Evolutionary conservation across 202 grass and related monocot genomes (phyloP), one percentile per base, ranked within the genome.

Genomic region (Setaria viridis): DNA sequence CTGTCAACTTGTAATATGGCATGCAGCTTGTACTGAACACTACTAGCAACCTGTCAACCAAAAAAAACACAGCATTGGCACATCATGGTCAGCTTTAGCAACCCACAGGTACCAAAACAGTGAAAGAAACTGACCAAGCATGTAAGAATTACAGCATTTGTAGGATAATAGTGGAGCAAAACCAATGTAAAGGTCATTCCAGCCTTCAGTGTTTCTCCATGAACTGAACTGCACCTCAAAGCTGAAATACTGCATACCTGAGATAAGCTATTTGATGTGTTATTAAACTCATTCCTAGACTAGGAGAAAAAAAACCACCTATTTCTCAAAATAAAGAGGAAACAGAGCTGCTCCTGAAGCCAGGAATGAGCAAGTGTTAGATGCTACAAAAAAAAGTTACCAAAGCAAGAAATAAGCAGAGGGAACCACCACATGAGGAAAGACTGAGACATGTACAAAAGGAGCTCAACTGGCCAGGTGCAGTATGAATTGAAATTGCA

Each of bases 101-200:
- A 67, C 62, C 66, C 39, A 77, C 37, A 45, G 46, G 39, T 49
- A 82, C 33, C 19, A 57, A 65, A 89, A 53, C 56, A 86, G 43
- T 86, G 21, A 63, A 80, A 72, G 35, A 67, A 79, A 82, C 37
- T 70, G 65, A 50, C 16, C 39, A 35, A 81, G 11, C 54, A 8
- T 70, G 34, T 62, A 56, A 88, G 48, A 20, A 43, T 19, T 55
- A 64, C 62, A 76, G 10, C 19, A 35, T 53, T 57, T 82, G 64
- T 72, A 73, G 63, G 70, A 12, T 55, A 85, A 60, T 14, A 65
- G 55, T 57, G 55, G 19, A 81, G 78, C n/a, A 33, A 47, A 89
- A 81, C 29, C 5, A 82, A 39, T 89, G 60, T 9, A 16, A 14
- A 45, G 9, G 62, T 21, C 29, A 16, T 76, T 71, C 45, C 70